phyloP scores from a whole-genome alignment of 1,284 basidiomycete species.

The Ceratobasidium sp. region DNA sequence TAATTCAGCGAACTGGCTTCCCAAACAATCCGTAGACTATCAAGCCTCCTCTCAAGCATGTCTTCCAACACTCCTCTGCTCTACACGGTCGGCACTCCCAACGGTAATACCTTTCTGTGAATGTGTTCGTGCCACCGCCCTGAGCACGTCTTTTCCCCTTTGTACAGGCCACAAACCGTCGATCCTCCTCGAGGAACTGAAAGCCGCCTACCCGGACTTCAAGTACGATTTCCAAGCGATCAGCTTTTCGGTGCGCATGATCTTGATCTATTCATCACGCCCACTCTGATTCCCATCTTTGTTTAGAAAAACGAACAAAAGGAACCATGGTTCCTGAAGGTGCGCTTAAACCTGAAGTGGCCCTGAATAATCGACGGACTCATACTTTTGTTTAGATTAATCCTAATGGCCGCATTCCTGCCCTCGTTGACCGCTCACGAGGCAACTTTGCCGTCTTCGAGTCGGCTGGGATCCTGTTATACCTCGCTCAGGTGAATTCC shows the following conservation, averaged over 20 bases:
- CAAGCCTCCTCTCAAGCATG: slow-evolving; percentile 23
- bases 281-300: not conserved
- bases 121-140: no score
- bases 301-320: slow-evolving; percentile 56
- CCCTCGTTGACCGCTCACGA: slow-evolving; percentile 59
- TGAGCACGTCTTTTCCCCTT: slow-evolving; percentile 6
- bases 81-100: slow-evolving; percentile 70
- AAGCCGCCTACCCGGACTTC: slow-evolving; percentile 61
- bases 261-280: not conserved
- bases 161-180: slow-evolving; percentile 48
- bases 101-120: slow-evolving; percentile 60
- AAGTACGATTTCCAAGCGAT: slow-evolving; percentile 66
- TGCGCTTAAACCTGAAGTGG: slow-evolving; percentile 2
- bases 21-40: not conserved
- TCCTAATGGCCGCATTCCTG: slow-evolving; percentile 70
- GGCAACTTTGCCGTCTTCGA: slow-evolving; percentile 70
- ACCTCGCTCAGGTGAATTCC: slow-evolving; percentile 56
- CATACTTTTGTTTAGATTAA: slow-evolving; percentile 59
- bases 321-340: slow-evolving; percentile 64
- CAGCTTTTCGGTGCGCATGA: slow-evolving; percentile 50
- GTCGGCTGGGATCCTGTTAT: slow-evolving; percentile 69
- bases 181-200: slow-evolving; percentile 73
- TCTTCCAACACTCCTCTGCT: slow-evolving; percentile 60
- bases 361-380: not conserved
- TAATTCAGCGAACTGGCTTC: not conserved